Base-by-base conservation (phyloP, 108 stramenopile species). In the Chaetoceros muelleri region DNA sequence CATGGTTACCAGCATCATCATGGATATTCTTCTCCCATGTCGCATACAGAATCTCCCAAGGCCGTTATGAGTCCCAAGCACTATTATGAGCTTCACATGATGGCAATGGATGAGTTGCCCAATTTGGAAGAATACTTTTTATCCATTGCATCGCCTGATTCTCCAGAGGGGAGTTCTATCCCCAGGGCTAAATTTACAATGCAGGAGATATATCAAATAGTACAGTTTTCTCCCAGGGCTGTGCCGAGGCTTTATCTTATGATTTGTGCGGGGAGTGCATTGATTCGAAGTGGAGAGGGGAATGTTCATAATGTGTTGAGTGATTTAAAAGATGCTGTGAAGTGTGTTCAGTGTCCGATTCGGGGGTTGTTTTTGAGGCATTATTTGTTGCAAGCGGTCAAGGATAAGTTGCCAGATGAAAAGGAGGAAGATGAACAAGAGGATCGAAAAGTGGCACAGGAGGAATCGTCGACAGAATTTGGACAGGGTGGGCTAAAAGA, bases 81-180 rank as follows among this genome's bases (percentile, higher is more conserved):
- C 70, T 99, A 99, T 72, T 98, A 97, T 71, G 97, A 98, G 73
- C 72, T 99, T 19, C 97, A 99, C 78, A 89, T 98, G 84, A 69
- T 90, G 26, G 88, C 92, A 24, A 67, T 97, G 70, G 96, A 96
- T 51, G 91, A 97, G 49, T 62, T 99, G 75, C 87, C 90, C 8
- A 75, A 71, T 29, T 67, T 99, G 26, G 96, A 99, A 70, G 90
- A 95, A 24, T 99, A 84, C 66, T 71, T 99, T 57, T 50, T 82
- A 49, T 50, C 70, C 21, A 55, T 95, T 58, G 70, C 73, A 8
- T 3, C 53, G 18, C 28, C 29, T 26, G n/a, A n/a, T n/a, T 40
- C 34, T 13, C 13, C 34, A 5, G 34, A 40, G 34, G 34, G 34
- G 13, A 10, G 34, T 40, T 10, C 5, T 40, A 40, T 40, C 13